A percentile compares a stretch with the other conserved stretches of the same genome.
Conservation (phyloP, 1,284 basidiomycete species). For the Leucoagaricus sp. region DNA sequence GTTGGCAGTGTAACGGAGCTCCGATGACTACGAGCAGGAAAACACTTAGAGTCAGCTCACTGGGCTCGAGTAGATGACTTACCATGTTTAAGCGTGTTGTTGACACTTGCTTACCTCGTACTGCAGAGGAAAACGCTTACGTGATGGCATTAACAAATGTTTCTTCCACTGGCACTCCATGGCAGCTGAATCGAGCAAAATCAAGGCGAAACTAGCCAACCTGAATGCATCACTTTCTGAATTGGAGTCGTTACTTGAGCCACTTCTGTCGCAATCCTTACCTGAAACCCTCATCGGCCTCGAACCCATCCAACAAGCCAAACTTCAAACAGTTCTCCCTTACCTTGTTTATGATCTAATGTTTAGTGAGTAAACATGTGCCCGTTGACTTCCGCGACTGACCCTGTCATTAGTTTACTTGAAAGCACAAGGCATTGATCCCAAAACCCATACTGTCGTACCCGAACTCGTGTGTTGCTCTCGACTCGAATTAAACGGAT, state of each 20-base stretch:
- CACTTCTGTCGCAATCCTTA: conserved; percentile 62
- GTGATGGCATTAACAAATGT: background rate
- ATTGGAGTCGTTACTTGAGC: conserved; percentile 63
- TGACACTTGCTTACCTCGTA: conserved; percentile 3
- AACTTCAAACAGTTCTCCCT: conserved; percentile 71
- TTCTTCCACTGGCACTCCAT: conserved; percentile 32
- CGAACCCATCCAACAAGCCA: conserved; percentile 77
- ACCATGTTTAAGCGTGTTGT: conserved; percentile 44
- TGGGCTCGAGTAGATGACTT: conserved; percentile 30
- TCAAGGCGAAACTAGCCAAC: conserved; percentile 52
- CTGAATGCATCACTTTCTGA: conserved; percentile 62
- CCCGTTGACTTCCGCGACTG: background rate
- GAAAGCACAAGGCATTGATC: conserved; percentile 75
- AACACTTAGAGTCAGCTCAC: conserved; percentile 15
- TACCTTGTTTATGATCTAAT: conserved; percentile 82
- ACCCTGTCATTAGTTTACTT: conserved; percentile 60
- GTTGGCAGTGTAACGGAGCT: conserved; percentile 92
- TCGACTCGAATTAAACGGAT: background rate
- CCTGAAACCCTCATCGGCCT: conserved; percentile 64
- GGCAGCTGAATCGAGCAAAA: conserved; percentile 55
- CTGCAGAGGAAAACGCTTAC: background rate
- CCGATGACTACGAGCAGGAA: conserved; percentile 63
- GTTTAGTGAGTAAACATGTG: conserved; percentile 68
- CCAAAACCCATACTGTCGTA: conserved; percentile 74
- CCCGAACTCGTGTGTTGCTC: conserved; percentile 57